Evolutionary conservation across 1,284 basidiomycete species (phyloP), one percentile per base, ranked within the genome.

Genomic region (Boletellus deceptivus): DNA sequence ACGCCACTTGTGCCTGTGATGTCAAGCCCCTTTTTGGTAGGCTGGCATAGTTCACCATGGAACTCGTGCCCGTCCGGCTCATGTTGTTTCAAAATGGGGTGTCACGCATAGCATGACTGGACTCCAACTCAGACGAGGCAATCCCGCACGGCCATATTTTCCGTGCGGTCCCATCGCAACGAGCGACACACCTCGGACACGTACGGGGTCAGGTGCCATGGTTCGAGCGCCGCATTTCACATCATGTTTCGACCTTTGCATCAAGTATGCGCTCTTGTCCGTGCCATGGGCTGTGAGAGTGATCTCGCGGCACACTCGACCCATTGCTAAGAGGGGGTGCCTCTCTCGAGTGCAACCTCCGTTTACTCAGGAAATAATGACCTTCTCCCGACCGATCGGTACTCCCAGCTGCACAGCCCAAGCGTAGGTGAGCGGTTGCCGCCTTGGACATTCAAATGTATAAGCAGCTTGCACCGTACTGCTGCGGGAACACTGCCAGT

Each of bases 341-440:
- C 16, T 81, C 77, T 54, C 65, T 84, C 16, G 45, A 52, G 18
- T 80, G 84, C 62, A 84, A 84, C 58, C 48, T 43, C 22, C n/a
- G 60, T 76, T 40, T 77, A 82, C 43, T 61, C 63, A 0, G 38
- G 53, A 27, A 75, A 80, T 61, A 67, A 68, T 44, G 78, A 77
- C 6, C 49, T 5, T 61, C 71, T 10, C 65, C 83, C 13, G 61
- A 54, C 7, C 83, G 82, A 80, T 78, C 77, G 5, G 46, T 61
- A 6, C 55, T 62, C 5, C 69, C 82, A 36, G 79, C 78, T 11
- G 57, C 24, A 70, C 66, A 42, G 82, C 80, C 5, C 68, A 69
- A 52, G n/a, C 52, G 35, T 83, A 79, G 80, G 79, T 77, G 9
- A 67, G 72, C 44, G 60, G 55, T 5, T 84, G 81, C 61, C 62